Conservation (phyloP, 305 asterid genomes). For the Euphrasia arctica region DNA sequence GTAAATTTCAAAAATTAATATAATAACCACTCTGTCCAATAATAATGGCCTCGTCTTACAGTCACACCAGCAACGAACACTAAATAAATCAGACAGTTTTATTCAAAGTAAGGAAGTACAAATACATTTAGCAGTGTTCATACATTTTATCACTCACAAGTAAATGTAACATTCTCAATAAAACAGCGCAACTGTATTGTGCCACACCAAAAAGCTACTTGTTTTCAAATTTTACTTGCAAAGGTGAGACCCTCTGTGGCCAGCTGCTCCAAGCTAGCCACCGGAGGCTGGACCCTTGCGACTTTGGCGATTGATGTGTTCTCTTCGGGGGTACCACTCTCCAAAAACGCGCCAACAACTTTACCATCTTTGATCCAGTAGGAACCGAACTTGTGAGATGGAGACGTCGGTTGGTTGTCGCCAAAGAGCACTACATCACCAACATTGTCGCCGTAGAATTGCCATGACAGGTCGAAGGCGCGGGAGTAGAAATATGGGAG, state of each 20-base stretch:
- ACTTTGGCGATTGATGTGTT: constrained; percentile 58
- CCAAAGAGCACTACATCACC: constrained; percentile 51
- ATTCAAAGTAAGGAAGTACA: too few relatives aligned
- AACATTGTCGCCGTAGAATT: not conserved
- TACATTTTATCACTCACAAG: too few relatives aligned
- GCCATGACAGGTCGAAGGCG: not conserved
- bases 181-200: too few relatives aligned
- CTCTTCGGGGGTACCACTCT: constrained; percentile 81
- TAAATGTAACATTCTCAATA: too few relatives aligned
- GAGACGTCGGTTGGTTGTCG: constrained; percentile 47
- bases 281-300: constrained; percentile 47
- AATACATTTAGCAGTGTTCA: too few relatives aligned
- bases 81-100: not conserved
- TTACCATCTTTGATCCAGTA: constrained; percentile 69
- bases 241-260: constrained; percentile 58
- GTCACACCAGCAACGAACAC: not conserved
- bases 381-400: constrained; percentile 79
- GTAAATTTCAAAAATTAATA: too few relatives aligned
- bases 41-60: too few relatives aligned
- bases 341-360: constrained; percentile 73
- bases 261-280: constrained; percentile 46
- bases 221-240: constrained; percentile 52
- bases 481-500: not conserved
- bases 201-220: too few relatives aligned
- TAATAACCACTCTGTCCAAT: too few relatives aligned